These are phyloP conservation scores for Cinnamomum chago DNA, from an alignment of 164 flowering plant species.

Conservation along the genomic window DNA sequence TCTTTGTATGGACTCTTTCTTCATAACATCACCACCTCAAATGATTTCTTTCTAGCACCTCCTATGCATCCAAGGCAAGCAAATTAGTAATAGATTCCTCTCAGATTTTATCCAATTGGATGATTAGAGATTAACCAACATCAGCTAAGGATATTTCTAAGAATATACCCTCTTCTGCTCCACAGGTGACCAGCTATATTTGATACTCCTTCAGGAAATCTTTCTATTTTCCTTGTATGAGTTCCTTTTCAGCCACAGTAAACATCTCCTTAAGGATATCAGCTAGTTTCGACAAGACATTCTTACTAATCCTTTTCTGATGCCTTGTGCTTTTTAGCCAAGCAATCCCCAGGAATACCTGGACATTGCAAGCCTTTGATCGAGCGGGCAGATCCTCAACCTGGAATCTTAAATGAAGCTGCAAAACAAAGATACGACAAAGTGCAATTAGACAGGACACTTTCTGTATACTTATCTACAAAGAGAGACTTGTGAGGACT, in stretches of 20 bases:
- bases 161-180: not conserved
- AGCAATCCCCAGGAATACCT: slow-evolving; percentile 63
- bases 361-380: slow-evolving; percentile 51
- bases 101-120: not conserved
- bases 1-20: too few species aligned
- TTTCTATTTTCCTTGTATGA: slow-evolving; percentile 7
- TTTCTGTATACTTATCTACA: not conserved
- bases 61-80: too few species aligned
- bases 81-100: not conserved
- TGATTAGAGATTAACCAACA: not conserved
- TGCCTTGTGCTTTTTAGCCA: slow-evolving; percentile 83
- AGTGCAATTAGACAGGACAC: not conserved
- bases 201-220: not conserved
- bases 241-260: slow-evolving; percentile 60
- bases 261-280: slow-evolving; percentile 64
- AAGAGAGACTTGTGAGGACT: not conserved
- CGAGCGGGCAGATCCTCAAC: slow-evolving; percentile 61
- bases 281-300: slow-evolving; percentile 53
- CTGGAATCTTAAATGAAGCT: slow-evolving; percentile 83
- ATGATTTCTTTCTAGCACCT: too few species aligned
- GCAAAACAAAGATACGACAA: slow-evolving; percentile 23
- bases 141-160: too few species aligned
- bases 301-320: slow-evolving; percentile 73
- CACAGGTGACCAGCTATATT: not conserved
- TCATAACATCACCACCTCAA: too few species aligned